Evolutionary conservation across 2,329 filamentous ascomycete species (phyloP).

Genomic region (Ilyonectria destructans): DNA sequence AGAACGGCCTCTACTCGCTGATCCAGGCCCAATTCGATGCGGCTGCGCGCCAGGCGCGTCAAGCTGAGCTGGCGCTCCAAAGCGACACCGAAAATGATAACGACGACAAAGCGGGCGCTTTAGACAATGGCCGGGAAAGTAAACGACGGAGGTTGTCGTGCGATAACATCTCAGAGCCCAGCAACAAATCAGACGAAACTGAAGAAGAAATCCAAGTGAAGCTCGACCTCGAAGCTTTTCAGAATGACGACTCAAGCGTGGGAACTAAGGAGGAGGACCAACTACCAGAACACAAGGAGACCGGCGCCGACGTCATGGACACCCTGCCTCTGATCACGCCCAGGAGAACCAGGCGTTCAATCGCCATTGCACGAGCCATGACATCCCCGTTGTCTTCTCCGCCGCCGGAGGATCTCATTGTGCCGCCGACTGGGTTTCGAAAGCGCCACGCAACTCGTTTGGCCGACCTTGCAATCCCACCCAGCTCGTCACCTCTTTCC

Average conservation of each 20-base stretch:
- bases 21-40: constrained; percentile 79
- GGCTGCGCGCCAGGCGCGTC: constrained; percentile 58
- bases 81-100: constrained; percentile 38
- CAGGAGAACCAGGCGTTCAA: constrained; percentile 41
- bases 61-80: constrained; percentile 45
- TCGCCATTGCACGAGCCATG: constrained; percentile 41
- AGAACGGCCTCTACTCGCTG: constrained; percentile 81
- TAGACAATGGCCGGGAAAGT: constrained; percentile 40
- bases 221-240: constrained; percentile 35
- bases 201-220: constrained; percentile 48
- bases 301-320: not conserved
- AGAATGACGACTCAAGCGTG: constrained; percentile 20
- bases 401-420: constrained; percentile 52
- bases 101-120: constrained; percentile 28
- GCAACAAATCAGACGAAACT: constrained; percentile 31
- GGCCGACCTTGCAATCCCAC: constrained; percentile 43
- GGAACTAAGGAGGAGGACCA: constrained; percentile 37
- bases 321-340: constrained; percentile 36
- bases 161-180: constrained; percentile 37
- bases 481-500: constrained; percentile 70
- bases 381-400: constrained; percentile 60
- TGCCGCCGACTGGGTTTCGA: constrained; percentile 48
- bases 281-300: constrained; percentile 11
- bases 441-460: constrained; percentile 43
- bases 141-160: constrained; percentile 56